Percentiles rank a stretch among this genome's conserved stretches.
Conservation (phyloP, 306 rosid species). For the Prunus persica region Prunus_persica_NCBIv2 NC_034010.1:23380501-23381000, state of each 20-base stretch:
- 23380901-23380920: background rate
- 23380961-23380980: constrained; percentile 82
- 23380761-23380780: constrained; percentile 3
- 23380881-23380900: background rate
- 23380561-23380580: constrained; percentile 75
- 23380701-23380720: constrained; percentile 53
- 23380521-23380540: background rate
- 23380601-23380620: constrained; percentile 82
- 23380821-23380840: constrained; percentile 1
- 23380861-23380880: background rate
- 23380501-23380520: constrained; percentile 19
- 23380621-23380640: constrained; percentile 80
- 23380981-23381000: constrained; percentile 72
- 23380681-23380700: constrained; percentile 77
- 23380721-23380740: background rate
- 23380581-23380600: constrained; percentile 65
- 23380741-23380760: constrained; percentile 20
- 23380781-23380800: background rate
- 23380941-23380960: constrained; percentile 44
- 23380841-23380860: background rate
- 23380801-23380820: background rate
- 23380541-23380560: background rate
- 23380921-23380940: background rate
- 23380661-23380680: constrained; percentile 94
- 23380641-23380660: constrained; percentile 89